Percentiles rank a stretch among this genome's conserved stretches.
Evolutionary conservation across 2,329 filamentous ascomycete species (phyloP).

Genomic region (Cercospora sojina): DNA sequence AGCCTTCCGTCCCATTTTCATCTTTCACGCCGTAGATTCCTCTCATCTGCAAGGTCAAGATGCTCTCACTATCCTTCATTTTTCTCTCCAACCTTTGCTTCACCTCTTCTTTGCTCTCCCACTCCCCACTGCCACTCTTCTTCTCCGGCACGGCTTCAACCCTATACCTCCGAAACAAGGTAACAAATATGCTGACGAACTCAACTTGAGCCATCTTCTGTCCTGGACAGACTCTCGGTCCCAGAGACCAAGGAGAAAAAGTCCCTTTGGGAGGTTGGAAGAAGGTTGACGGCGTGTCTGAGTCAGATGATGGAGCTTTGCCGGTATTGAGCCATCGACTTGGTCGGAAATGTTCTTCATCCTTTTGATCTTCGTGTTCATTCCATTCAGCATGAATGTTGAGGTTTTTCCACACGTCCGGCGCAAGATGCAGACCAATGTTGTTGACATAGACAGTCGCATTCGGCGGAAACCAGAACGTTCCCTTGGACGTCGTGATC

Average conservation of each 20-base stretch:
- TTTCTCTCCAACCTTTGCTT: slow-evolving; percentile 26
- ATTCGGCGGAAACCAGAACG: slow-evolving; percentile 37
- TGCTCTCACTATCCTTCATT: slow-evolving; percentile 28
- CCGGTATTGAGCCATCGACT: slow-evolving; percentile 42
- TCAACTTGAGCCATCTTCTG: slow-evolving; percentile 58
- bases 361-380: slow-evolving; percentile 15
- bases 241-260: slow-evolving; percentile 52
- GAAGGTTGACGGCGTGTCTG: slow-evolving; percentile 13
- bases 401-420: slow-evolving; percentile 28
- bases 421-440: slow-evolving; percentile 34
- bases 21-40: slow-evolving; percentile 27
- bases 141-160: slow-evolving; percentile 28
- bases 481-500: slow-evolving; percentile 31
- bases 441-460: slow-evolving; percentile 42
- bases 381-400: slow-evolving; percentile 19
- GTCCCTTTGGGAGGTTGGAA: slow-evolving; percentile 43
- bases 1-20: slow-evolving; percentile 12
- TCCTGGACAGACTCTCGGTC: slow-evolving; percentile 54
- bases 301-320: background rate
- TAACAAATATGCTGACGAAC: slow-evolving; percentile 50
- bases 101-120: slow-evolving; percentile 21
- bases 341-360: slow-evolving; percentile 43
- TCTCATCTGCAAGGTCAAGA: slow-evolving; percentile 35
- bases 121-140: slow-evolving; percentile 4
- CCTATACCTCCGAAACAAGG: slow-evolving; percentile 34